Evolutionary conservation across 371 early-diverging fungal genomes (phyloP), one percentile per base, ranked within the genome.

Genomic region (Conidiobolus incongruus): DNA sequence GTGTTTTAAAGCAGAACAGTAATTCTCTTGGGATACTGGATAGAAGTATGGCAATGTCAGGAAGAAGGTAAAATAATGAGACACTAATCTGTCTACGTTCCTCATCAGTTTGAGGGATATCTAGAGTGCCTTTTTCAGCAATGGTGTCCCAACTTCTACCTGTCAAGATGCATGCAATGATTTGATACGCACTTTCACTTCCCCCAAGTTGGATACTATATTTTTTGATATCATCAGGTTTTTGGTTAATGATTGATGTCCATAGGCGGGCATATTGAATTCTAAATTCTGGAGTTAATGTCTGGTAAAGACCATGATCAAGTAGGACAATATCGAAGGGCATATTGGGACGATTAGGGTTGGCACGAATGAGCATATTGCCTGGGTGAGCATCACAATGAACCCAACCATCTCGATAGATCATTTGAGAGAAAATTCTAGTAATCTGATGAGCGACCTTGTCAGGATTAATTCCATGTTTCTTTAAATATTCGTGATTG

Each of bases 291-390:
- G 63, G 55, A 1, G 75, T 45, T 24, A 94, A 58, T 28, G 59
- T 59, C n/a, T 87, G 76, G 56, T 94, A 94, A 11, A 94, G 62
- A 3, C 94, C 94, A 53, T 92, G 94, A 52, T 94, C 94, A 40
- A 94, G 56, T 10, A 93, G 59, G 2, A 88, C 78, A 28, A 93
- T 52, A 41, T 88, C 80, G 59, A 87, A 91, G n/a, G 76, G 70
- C 10, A 7, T 12, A 7, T 40, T 19, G 4, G 12, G 22, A n/a
- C n/a, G n/a, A n/a, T n/a, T n/a, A 28, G 4, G 10, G 7, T n/a
- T n/a, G 4, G 6, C 8, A 13, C 80, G 63, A 26, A 81, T 72
- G 47, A 81, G 58, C 16, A 81, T 52, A 51, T 81, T 81, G 23
- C 81, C 81, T 0, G 81, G 81, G 49, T 76, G 83, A 37, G 79